Percentiles rank a stretch among this genome's conserved stretches.
phyloP scores from a whole-genome alignment of 805 yeast species.

The Metschnikowia chrysomelidarum region DNA sequence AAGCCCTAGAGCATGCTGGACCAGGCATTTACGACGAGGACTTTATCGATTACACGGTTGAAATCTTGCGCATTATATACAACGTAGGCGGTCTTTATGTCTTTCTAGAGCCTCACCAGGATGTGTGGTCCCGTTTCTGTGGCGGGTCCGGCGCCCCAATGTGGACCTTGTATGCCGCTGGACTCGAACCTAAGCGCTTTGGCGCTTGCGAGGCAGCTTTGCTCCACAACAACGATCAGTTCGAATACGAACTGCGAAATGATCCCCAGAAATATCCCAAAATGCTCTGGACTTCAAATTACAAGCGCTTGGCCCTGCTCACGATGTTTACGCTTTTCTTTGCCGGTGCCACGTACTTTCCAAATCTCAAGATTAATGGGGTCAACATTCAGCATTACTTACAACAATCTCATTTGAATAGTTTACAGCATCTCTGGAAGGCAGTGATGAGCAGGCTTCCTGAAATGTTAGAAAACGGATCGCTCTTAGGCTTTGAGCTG shows the following conservation, averaged over 20 bases:
- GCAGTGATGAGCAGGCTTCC: slow-evolving; percentile 26
- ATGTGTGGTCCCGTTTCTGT: slow-evolving; percentile 84
- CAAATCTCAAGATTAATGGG: slow-evolving; percentile 69
- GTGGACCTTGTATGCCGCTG: slow-evolving; percentile 91
- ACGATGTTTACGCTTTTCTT: slow-evolving; percentile 87
- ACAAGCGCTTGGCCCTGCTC: slow-evolving; percentile 67
- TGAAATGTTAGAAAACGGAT: slow-evolving; percentile 39
- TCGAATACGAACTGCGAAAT: slow-evolving; percentile 31
- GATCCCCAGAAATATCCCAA: slow-evolving; percentile 57
- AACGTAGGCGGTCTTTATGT: slow-evolving; percentile 73
- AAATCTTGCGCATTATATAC: slow-evolving; percentile 56
- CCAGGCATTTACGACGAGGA: slow-evolving; percentile 82
- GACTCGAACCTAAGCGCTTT: slow-evolving; percentile 76
- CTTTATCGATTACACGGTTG: slow-evolving; percentile 66
- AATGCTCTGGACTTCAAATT: slow-evolving; percentile 94
- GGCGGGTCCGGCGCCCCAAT: slow-evolving; percentile 95
- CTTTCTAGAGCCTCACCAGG: slow-evolving; percentile 88
- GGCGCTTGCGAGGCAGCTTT: slow-evolving; percentile 74
- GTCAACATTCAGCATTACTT: slow-evolving; percentile 75
- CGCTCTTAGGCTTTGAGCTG: slow-evolving; percentile 77
- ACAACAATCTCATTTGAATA: slow-evolving; percentile 57
- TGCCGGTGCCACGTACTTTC: slow-evolving; percentile 74
- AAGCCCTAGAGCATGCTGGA: slow-evolving; percentile 84
- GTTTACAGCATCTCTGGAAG: slow-evolving; percentile 44
- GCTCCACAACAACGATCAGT: slow-evolving; percentile 55